Evolutionary conservation across 2,329 filamentous ascomycete genomes (phyloP), one percentile per base, ranked within the genome.

Genomic region (Talaromyces piceae): DNA sequence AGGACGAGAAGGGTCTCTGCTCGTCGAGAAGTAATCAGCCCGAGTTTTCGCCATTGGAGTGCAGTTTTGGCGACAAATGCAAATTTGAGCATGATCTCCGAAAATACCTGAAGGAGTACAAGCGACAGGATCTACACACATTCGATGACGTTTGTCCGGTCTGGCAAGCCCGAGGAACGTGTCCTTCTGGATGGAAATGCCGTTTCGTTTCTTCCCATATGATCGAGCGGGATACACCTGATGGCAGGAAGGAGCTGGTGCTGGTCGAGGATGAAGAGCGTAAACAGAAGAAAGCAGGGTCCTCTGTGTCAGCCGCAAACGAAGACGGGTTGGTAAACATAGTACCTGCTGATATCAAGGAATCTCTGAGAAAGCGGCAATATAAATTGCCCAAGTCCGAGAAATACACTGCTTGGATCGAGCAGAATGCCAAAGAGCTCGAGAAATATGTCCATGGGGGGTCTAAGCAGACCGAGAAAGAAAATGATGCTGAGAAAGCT

Each of bases 111-210:
- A 80, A 79, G 27, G 82, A 93, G 51, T 87, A 90, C 55, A 91
- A 91, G 58, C 82, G 88, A 41, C 82, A 82, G 54, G 88, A 97
- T 63, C 76, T 96, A 33, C 78, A 79, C 4, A 88, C 86, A 0
- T 86, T 95, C 61, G 78, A 77, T 39, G 86, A 88, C 5, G 76
- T 85, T 55, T 98, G 93, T 63, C 91, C 91, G 0, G 79, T 95
- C 7, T 96, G 83, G 67, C 84, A 88, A 58, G 75, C 76, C 13
- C 81, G 85, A 57, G 91, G 91, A 11, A 81, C 77, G 55, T 98
- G 93, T 61, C 78, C 81, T 45, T 81, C 86, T 12, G 93, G 93
- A 5, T 98, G 91, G 91, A 95, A 91, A 67, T 98, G 93, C 67
- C 86, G 91, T 20, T 95, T 96, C 63, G 86, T 88, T 28, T 80